These are phyloP conservation scores for Cercospora zeae-maydis DNA, from an alignment of 2,329 filamentous ascomycete genomes.

Conservation along the genomic window DNA sequence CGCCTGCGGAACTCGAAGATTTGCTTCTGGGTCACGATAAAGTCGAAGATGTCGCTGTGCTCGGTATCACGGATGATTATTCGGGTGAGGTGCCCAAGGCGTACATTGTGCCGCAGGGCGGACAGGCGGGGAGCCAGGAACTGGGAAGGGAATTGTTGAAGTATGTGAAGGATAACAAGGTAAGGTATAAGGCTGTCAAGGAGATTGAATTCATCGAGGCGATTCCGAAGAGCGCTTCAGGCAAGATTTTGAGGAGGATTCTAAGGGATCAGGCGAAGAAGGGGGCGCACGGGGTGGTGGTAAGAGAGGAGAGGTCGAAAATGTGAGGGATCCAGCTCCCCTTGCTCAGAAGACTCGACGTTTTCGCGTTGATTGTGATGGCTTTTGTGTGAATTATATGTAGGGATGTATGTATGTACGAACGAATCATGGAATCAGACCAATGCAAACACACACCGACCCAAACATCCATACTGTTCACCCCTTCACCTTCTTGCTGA, in stretches of 20 bases:
- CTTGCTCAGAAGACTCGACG: background rate
- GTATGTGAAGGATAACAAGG: conserved; percentile 42
- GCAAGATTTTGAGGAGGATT: conserved; percentile 41
- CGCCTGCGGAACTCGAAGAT: conserved; percentile 51
- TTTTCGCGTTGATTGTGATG: background rate
- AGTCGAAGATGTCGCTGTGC: conserved; percentile 50
- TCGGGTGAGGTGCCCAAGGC: conserved; percentile 41
- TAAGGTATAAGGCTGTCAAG: conserved; percentile 47
- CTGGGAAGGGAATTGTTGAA: conserved; percentile 38
- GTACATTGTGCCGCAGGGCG: conserved; percentile 35
- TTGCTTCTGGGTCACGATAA: conserved; percentile 47
- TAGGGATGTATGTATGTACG: background rate
- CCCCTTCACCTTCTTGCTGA: background rate
- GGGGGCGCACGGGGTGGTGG: conserved; percentile 33
- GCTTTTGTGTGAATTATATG: background rate
- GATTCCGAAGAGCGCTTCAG: conserved; percentile 36
- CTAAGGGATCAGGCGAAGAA: conserved; percentile 42
- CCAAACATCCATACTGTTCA: conserved; percentile 25
- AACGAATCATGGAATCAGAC: background rate
- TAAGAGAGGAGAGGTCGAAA: conserved; percentile 36
- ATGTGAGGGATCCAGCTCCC: conserved; percentile 17
- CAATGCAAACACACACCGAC: conserved; percentile 14
- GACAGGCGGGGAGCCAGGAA: conserved; percentile 35
- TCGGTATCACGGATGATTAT: conserved; percentile 42
- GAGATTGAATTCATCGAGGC: conserved; percentile 42